Evolutionary conservation across 2,329 filamentous ascomycete genomes (phyloP), one percentile per base, ranked within the genome.

Genomic region (Colletotrichum simmondsii): DNA sequence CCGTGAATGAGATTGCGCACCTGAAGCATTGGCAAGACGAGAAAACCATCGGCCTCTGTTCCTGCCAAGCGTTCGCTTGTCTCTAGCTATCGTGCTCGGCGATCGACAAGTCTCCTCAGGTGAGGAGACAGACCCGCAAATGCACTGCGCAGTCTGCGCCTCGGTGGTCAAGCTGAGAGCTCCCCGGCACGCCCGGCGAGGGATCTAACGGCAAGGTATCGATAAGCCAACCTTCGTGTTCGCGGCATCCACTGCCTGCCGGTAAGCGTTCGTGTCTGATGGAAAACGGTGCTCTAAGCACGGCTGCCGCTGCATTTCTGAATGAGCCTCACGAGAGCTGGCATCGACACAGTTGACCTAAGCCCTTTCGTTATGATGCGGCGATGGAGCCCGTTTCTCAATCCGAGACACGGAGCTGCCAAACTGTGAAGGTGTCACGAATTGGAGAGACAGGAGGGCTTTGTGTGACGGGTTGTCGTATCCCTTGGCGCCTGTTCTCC

Each of bases 131-230:
- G 63, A 35, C 63, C 68, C 65, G 46, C 46, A 35, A 12, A 53
- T n/a, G 70, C 54, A 30, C 46, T 56, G n/a, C 22, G 62, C 10
- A 49, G 56, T 26, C 70, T 72, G 71, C 71, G 71, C 71, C 66
- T 72, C 60, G 49, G 24, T 70, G n/a, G 35, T 56, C 26, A 28
- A 71, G 71, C 66, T 72, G 70, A 70, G 24, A 22, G 37, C 26
- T 46, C 35, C 49, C 22, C 22, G n/a, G 24, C n/a, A 22, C 37
- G 37, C 28, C 30, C 35, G 67, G 53, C 32, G 57, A 54, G 30
- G 56, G 10, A 30, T 19, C 24, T 24, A 26, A 24, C 37, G 46
- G 66, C 52, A 64, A 64, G 52, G 19, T 63, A 63, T 72, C 69
- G 69, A 71, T 67, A 68, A 68, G 52, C 52, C 65, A 53, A 63